Base-by-base conservation (phyloP, 805 yeast genomes). In the Trichomonascus vanleenenianus region DNA sequence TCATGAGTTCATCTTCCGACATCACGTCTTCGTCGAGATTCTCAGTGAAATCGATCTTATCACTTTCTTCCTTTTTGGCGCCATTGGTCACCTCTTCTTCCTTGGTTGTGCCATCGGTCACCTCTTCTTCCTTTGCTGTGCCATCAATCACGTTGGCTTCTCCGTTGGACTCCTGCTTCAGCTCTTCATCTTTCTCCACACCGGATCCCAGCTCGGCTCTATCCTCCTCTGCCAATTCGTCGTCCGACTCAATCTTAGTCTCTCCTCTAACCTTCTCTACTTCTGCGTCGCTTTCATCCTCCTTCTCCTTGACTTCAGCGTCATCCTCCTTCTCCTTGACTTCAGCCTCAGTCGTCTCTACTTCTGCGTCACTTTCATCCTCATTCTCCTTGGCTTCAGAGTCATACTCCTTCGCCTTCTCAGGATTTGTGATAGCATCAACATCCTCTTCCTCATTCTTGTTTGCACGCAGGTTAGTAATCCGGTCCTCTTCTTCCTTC, bases 321-420 rank as follows among this genome's bases (percentile, higher is more conserved):
- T 51, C 53, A 4, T 49, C 57, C 3, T 47, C 54, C 14, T 39
- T 44, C 9, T 45, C 50, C 2, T 50, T 52, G 11, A 42, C 25
- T 10, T 40, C 48, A 16, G 45, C 52, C 32, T 49, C 40, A 14
- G 25, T 37, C 3, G 32, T 30, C 18, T 49, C 40, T 27, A 31
- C 42, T 10, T 15, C 39, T 2, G 37, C 51, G 3, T 42, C 44
- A 30, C 30, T 39, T 15, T 12, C 16, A 22, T 31, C 47, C 20
- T 46, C 40, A 4, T 35, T 30, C 12, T 31, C 44, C n/a, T 39
- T 37, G 41, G 7, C 40, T 20, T 49, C 37, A 9, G 50, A 48
- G 7, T 51, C 53, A 4, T 49, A 57, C 3, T 47, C 54, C 14
- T 39, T 44, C 9, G 44, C 50, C 2, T 50, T 52, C 4, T 51